A percentile compares a stretch with the other conserved stretches of the same genome.
These are phyloP conservation scores for Mycena filopes DNA, from an alignment of 768 basidiomycete species.

Conservation along the genomic window DNA sequence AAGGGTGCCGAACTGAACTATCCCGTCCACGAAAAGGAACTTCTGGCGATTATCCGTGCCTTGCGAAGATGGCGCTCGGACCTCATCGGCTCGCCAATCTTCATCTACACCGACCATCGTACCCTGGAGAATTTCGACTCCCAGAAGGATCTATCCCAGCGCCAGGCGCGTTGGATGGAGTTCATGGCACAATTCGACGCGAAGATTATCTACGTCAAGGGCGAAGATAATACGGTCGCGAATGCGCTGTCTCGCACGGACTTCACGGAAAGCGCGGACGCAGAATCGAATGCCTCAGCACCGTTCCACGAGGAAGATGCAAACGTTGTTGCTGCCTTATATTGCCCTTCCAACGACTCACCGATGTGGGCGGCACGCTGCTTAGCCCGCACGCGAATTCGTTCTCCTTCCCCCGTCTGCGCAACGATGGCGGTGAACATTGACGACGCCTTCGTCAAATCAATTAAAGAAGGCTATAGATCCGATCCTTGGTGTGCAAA, in stretches of 20 bases:
- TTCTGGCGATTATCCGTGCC: constrained; percentile 43
- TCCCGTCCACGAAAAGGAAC: too few relatives aligned
- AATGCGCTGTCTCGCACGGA: constrained; percentile 44
- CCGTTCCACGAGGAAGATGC: constrained; percentile 2
- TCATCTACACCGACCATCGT: constrained; percentile 46
- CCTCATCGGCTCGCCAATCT: constrained; percentile 24
- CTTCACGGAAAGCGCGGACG: not conserved
- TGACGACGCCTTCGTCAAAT: not conserved
- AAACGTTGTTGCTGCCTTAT: not conserved
- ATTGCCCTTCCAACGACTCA: not conserved
- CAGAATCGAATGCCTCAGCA: not conserved
- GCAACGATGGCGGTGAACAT: not conserved
- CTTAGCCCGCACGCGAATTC: not conserved
- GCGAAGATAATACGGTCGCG: constrained; percentile 43
- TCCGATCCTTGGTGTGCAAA: constrained; percentile 21
- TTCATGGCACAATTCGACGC: constrained; percentile 44
- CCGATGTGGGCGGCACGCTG: not conserved
- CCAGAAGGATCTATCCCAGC: constrained; percentile 40
- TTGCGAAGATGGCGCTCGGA: constrained; percentile 35
- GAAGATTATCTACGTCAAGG: constrained; percentile 43
- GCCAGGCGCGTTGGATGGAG: constrained; percentile 44
- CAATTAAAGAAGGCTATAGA: not conserved
- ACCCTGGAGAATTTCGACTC: constrained; percentile 43
- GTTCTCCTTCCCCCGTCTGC: not conserved
- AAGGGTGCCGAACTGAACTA: constrained; percentile 42